These are phyloP conservation scores for Ophioceras dolichostomum DNA, from an alignment of 2,329 filamentous ascomycete species.

Conservation along the genomic window DNA sequence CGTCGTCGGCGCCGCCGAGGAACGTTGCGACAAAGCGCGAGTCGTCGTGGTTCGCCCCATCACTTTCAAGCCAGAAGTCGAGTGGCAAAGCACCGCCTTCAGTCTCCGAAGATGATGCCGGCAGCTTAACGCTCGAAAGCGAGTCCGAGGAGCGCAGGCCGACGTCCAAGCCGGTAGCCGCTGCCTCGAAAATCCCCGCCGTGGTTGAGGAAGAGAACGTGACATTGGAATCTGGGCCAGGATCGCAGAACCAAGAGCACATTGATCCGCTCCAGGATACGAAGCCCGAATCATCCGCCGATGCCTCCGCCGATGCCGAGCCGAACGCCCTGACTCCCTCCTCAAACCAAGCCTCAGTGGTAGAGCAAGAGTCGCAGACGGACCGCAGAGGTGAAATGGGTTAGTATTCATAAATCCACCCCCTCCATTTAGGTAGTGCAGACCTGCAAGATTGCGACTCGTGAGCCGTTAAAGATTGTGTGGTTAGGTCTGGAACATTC, in stretches of 20 bases:
- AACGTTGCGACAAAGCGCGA: background rate
- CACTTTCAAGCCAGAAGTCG: background rate
- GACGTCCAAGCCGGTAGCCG: background rate
- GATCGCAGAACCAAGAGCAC: background rate
- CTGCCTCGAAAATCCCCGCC: background rate
- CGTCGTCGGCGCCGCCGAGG: background rate
- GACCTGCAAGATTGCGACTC: too few species aligned
- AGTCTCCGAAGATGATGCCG: background rate
- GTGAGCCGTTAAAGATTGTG: too few species aligned
- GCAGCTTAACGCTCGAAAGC: background rate
- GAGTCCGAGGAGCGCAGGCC: too few species aligned
- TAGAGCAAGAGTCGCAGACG: background rate
- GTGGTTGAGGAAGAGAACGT: background rate
- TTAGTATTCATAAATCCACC: too few species aligned
- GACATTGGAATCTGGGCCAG: background rate
- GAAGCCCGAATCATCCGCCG: background rate
- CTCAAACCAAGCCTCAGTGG: background rate
- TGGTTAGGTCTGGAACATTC: too few species aligned
- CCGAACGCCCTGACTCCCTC: background rate
- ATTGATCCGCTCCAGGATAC: too few species aligned
- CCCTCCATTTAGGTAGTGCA: too few species aligned
- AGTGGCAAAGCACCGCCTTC: too few species aligned
- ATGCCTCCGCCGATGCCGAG: background rate
- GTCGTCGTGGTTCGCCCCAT: background rate
- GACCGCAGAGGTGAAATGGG: background rate